Percentiles rank a stretch among this genome's conserved stretches.
Evolutionary conservation across 305 asterid species (phyloP).

Genomic region (Withania somnifera): DNA sequence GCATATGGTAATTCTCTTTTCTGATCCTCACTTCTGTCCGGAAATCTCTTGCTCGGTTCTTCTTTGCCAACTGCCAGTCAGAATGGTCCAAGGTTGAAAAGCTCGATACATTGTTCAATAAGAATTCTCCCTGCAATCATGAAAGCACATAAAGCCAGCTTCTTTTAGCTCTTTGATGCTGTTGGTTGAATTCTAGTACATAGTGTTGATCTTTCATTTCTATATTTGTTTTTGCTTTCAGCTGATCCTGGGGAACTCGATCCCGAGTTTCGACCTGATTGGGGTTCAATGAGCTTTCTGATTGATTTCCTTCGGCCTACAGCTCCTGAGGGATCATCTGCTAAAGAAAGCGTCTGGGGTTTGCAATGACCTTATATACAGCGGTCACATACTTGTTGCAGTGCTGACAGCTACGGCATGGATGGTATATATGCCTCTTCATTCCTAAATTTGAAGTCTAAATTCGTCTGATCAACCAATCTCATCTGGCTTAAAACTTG

Average conservation of each 20-base stretch:
- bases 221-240: conserved; percentile 22
- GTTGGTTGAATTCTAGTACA: background rate
- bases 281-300: conserved; percentile 87
- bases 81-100: background rate
- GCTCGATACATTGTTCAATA: background rate
- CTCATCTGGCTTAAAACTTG: background rate
- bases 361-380: conserved; percentile 85
- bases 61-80: background rate
- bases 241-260: conserved; percentile 43
- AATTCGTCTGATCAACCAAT: background rate
- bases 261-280: conserved; percentile 55
- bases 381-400: conserved; percentile 97
- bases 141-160: background rate
- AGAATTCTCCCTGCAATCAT: background rate
- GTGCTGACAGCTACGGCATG: conserved; percentile 97
- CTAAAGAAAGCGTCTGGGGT: conserved; percentile 87
- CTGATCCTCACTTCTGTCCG: background rate
- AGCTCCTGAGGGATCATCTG: conserved; percentile 54
- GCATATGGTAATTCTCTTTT: conserved; percentile 55
- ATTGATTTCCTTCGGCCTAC: conserved; percentile 81
- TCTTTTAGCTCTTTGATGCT: background rate
- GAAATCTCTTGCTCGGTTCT: background rate
- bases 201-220: background rate
- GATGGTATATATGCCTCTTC: conserved; percentile 55
- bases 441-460: background rate